A percentile compares a stretch with the other conserved stretches of the same genome.
Conservation (phyloP, 352 stramenopile species). For the Globisporangium cylindrosporum region DNA sequence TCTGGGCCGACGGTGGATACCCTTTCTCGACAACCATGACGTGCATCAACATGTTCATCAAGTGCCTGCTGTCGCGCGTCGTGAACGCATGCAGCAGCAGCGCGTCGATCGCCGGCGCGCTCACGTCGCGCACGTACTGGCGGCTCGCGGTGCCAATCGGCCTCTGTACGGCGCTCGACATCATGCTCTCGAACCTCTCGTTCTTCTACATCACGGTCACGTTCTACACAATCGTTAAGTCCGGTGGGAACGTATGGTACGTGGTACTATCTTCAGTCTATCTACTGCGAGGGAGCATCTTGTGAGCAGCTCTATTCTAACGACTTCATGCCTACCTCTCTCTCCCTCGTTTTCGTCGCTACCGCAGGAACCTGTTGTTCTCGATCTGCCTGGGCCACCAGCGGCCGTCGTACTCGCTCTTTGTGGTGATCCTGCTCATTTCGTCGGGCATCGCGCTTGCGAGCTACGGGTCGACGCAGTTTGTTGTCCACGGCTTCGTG, state of each 20-base stretch:
- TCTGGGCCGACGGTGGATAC: constrained; percentile 66
- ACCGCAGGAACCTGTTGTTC: constrained; percentile 64
- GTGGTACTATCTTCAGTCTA: background rate
- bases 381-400: constrained; percentile 77
- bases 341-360: background rate
- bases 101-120: constrained; percentile 14
- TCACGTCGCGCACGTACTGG: constrained; percentile 49
- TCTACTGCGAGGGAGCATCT: background rate
- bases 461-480: constrained; percentile 74
- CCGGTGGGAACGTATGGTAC: constrained; percentile 68
- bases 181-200: constrained; percentile 81
- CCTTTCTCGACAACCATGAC: constrained; percentile 79
- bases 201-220: constrained; percentile 87
- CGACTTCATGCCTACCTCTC: background rate
- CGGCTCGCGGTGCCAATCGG: constrained; percentile 74
- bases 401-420: constrained; percentile 45
- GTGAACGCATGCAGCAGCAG: constrained; percentile 44
- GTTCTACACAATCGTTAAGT: constrained; percentile 87
- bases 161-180: constrained; percentile 77
- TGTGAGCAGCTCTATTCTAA: constrained; percentile 6
- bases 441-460: constrained; percentile 68
- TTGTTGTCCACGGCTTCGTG: constrained; percentile 65
- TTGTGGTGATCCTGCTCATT: constrained; percentile 63
- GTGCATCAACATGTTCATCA: constrained; percentile 79
- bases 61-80: constrained; percentile 59